Base-by-base conservation (phyloP, 2,329 filamentous ascomycete genomes). In the Colletotrichum magnum region DNA sequence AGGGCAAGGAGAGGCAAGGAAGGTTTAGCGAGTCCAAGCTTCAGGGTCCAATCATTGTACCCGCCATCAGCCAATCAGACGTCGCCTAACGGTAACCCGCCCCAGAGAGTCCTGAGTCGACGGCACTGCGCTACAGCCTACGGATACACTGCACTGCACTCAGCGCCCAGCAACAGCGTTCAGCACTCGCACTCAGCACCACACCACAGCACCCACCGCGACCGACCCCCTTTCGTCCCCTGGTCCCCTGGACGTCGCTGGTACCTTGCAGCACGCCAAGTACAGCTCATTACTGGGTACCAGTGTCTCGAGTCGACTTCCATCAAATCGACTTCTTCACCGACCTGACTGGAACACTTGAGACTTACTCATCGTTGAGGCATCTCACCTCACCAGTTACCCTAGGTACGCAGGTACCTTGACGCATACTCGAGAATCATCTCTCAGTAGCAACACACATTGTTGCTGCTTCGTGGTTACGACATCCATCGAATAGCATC, bases 31-130 rank as follows among this genome's bases (percentile, higher is more conserved):
- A 50, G 58, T 57, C 59, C 59, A 58, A 64, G 65, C 65, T 68
- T 58, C 65, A 58, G 59, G 65, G 59, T 68, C 64, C 60, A 68
- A 53, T 65, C 61, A 57, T 65, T 18, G 39, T 7, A 18, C 59
- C 39, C 36, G 12, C 12, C 24, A 4, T 6, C 32, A 28, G 12
- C 66, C 66, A 69, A 69, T 69, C 66, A 65, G 26, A 54, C 13
- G 12, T 21, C 15, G 6, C 50, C 24, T 16, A 32, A 36, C 32
- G 32, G 32, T 36, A 36, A 36, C 32, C 32, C 32, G 32, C 10
- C 32, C 32, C 21, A 24, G 21, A 36, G 32, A 36, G 32, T 36
- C 21, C 41, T 32, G 61, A 56, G 61, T 68, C 65, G 65, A 65
- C 54, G 54, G 21, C 21, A 24, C 21, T 24, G 21, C 21, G 21